Evolutionary conservation across 1,284 basidiomycete species (phyloP).

Genomic region (Violaceomyces palustris): DNA sequence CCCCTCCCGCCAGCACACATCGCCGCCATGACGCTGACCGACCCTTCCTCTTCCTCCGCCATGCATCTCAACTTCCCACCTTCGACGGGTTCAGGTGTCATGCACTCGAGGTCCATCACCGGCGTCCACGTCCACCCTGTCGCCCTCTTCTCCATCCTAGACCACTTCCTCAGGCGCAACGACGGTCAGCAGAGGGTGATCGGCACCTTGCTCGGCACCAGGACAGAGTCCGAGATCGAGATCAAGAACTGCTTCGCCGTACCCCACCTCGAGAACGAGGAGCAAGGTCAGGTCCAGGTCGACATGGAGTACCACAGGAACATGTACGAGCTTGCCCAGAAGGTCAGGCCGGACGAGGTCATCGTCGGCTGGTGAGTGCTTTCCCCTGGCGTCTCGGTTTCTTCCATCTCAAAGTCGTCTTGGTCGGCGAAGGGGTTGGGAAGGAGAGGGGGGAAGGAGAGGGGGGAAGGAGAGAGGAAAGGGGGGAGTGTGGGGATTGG

Average conservation of each 20-base stretch:
- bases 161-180: conserved; percentile 91
- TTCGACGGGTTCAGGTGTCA: conserved; percentile 39
- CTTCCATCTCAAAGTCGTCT: too few relatives aligned
- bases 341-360: conserved; percentile 75
- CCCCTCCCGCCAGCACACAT: too few relatives aligned
- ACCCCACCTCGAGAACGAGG: conserved; percentile 66
- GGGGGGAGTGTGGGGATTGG: too few relatives aligned
- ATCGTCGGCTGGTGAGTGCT: conserved; percentile 78
- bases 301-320: conserved; percentile 93
- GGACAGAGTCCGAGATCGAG: conserved; percentile 60
- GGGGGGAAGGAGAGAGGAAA: too few relatives aligned
- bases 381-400: too few relatives aligned
- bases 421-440: too few relatives aligned
- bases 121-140: conserved; percentile 50
- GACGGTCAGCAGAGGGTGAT: conserved; percentile 68
- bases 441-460: background rate
- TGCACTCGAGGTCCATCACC: conserved; percentile 48
- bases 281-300: conserved; percentile 62
- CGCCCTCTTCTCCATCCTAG: conserved; percentile 86
- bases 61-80: conserved; percentile 50
- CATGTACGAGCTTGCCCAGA: conserved; percentile 85
- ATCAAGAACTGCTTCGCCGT: conserved; percentile 49
- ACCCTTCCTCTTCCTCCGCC: conserved; percentile 40
- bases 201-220: conserved; percentile 85
- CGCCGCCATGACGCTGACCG: conserved; percentile 27